Evolutionary conservation across 1,284 basidiomycete species (phyloP).

Genomic region (Puccinia horiana): DNA sequence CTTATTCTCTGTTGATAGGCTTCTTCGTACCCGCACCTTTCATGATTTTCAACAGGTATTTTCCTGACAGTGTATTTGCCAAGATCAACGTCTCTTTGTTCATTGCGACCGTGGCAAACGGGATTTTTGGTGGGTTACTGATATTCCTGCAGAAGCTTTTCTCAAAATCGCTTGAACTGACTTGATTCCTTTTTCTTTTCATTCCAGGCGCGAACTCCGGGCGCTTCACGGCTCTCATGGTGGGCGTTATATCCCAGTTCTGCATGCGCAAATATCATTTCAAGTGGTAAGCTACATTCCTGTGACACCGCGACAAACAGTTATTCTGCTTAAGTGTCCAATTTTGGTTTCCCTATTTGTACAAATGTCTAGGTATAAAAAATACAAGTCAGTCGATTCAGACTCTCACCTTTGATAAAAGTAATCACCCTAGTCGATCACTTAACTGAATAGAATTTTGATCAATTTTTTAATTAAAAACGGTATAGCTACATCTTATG

Average conservation of each 20-base stretch:
- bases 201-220: slow-evolving; percentile 38
- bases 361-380: slow-evolving; percentile 13
- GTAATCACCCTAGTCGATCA: neutral
- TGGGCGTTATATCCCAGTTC: slow-evolving; percentile 26
- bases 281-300: slow-evolving; percentile 23
- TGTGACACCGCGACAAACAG: neutral
- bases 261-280: slow-evolving; percentile 33
- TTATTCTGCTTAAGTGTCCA: neutral
- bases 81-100: slow-evolving; percentile 19
- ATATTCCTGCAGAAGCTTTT: neutral
- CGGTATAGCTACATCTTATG: slow-evolving; percentile 36
- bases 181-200: neutral
- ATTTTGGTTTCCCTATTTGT: neutral
- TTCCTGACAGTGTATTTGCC: neutral
- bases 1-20: slow-evolving; percentile 11
- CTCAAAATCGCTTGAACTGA: neutral
- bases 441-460: neutral
- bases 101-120: neutral
- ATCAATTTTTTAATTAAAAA: neutral
- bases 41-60: slow-evolving; percentile 11
- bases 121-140: neutral
- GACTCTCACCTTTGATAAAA: neutral
- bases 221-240: slow-evolving; percentile 28
- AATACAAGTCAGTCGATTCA: slow-evolving; percentile 34
- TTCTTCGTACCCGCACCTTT: slow-evolving; percentile 36